Conservation (phyloP, 1,139 yeast species). For the Zygoascus hellenicus region DNA sequence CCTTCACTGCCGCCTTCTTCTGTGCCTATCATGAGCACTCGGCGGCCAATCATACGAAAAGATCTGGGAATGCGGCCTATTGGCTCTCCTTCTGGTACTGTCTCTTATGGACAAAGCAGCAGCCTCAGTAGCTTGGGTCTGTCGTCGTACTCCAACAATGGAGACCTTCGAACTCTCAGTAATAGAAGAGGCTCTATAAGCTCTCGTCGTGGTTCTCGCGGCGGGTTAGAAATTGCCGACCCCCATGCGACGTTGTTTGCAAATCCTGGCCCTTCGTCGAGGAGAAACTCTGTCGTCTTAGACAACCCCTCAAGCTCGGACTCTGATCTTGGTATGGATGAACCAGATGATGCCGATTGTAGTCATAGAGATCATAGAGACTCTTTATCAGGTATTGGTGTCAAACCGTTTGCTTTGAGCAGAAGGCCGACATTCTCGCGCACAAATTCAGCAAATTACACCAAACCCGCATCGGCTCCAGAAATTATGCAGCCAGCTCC, state of each 20-base stretch:
- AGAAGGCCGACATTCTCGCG: not conserved
- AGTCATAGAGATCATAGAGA: too few relatives aligned
- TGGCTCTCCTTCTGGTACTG: slow-evolving; percentile 4
- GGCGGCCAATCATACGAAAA: slow-evolving; percentile 1
- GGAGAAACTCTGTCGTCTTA: not conserved
- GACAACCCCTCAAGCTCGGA: not conserved
- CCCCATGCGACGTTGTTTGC: not conserved
- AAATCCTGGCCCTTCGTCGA: not conserved
- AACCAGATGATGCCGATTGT: not conserved
- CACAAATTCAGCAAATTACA: not conserved
- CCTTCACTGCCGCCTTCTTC: too few relatives aligned
- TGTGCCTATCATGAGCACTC: too few relatives aligned
- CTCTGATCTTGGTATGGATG: not conserved
- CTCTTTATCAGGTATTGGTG: not conserved
- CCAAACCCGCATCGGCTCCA: not conserved
- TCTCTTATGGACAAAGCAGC: slow-evolving; percentile 2
- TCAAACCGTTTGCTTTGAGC: not conserved
- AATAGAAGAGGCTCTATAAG: not conserved
- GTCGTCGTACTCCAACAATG: not conserved
- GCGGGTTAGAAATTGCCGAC: not conserved
- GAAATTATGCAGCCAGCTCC: slow-evolving; percentile 9
- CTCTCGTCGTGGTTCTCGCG: not conserved
- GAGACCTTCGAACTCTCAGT: not conserved
- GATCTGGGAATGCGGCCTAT: slow-evolving; percentile 4
- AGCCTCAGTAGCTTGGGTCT: slow-evolving; percentile 1